Conservation (phyloP, 768 basidiomycete genomes). For the Cystofilobasidium capitatum region DNA sequence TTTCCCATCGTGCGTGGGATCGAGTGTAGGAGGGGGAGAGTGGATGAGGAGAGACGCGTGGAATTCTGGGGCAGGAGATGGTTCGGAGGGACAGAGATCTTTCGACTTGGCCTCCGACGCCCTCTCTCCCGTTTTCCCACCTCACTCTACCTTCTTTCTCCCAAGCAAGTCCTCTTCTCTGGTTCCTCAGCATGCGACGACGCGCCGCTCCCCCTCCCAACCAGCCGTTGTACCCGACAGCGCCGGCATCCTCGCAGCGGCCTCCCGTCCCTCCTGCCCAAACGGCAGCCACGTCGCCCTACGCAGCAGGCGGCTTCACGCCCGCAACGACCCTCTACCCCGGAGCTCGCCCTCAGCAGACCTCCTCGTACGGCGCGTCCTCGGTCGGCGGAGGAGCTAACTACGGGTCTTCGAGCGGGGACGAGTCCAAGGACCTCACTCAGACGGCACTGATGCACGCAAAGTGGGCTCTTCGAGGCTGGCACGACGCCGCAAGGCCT, state of each 20-base stretch:
- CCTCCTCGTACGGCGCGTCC: not conserved
- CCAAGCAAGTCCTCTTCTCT: not conserved
- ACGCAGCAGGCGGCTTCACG: constrained; percentile 1
- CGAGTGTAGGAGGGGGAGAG: not conserved
- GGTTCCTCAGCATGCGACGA: constrained; percentile 8
- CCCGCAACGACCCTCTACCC: constrained; percentile 4
- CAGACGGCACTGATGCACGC: constrained; percentile 14
- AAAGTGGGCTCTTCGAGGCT: constrained; percentile 26
- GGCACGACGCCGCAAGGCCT: constrained; percentile 33
- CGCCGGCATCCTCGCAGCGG: not conserved
- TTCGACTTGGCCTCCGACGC: not conserved
- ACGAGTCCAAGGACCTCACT: not conserved
- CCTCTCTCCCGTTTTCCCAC: not conserved
- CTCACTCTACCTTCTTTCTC: not conserved
- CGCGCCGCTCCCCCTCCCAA: constrained; percentile 9
- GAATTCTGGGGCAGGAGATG: not conserved
- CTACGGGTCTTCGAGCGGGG: not conserved
- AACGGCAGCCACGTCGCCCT: not conserved
- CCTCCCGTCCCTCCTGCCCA: not conserved
- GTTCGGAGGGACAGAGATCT: not conserved
- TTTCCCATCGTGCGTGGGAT: constrained; percentile 19
- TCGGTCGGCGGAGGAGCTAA: not conserved
- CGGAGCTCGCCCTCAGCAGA: not conserved
- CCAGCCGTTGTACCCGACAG: constrained; percentile 4
- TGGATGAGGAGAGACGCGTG: not conserved